Evolutionary conservation across 1,284 basidiomycete species (phyloP).

Genomic region (Mycena citricolor): DNA sequence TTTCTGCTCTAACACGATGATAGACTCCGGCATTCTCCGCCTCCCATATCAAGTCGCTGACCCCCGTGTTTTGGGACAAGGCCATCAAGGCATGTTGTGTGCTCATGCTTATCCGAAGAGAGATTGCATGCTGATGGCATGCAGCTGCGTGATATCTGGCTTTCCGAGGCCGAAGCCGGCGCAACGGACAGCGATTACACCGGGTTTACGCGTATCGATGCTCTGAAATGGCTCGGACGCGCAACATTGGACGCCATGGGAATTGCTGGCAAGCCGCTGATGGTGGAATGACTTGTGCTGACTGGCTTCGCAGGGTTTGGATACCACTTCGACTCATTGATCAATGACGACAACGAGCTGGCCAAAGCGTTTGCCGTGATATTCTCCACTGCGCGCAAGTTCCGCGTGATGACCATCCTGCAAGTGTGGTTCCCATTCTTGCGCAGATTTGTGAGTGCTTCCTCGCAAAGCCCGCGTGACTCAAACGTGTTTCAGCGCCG

Average conservation of each 20-base stretch:
- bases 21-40: slow-evolving; percentile 61
- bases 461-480: slow-evolving; percentile 3
- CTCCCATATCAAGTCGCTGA: slow-evolving; percentile 52
- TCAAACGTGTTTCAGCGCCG: slow-evolving; percentile 31
- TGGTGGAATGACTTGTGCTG: not conserved
- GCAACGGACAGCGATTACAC: slow-evolving; percentile 8
- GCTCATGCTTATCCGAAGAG: slow-evolving; percentile 5
- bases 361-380: slow-evolving; percentile 54
- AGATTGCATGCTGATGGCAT: not conserved
- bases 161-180: slow-evolving; percentile 19
- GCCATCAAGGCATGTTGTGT: slow-evolving; percentile 47
- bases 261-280: slow-evolving; percentile 47
- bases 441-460: slow-evolving; percentile 50
- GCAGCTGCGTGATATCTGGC: slow-evolving; percentile 51
- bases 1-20: slow-evolving; percentile 2
- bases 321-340: slow-evolving; percentile 58
- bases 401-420: slow-evolving; percentile 54
- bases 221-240: slow-evolving; percentile 58
- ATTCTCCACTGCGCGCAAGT: slow-evolving; percentile 50
- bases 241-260: slow-evolving; percentile 75
- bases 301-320: slow-evolving; percentile 48
- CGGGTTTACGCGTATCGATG: slow-evolving; percentile 45
- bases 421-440: slow-evolving; percentile 61
- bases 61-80: slow-evolving; percentile 65
- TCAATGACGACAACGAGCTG: slow-evolving; percentile 47